Base-by-base conservation (phyloP, 345 rosid genomes). In the Zanthoxylum bungeanum region DNA sequence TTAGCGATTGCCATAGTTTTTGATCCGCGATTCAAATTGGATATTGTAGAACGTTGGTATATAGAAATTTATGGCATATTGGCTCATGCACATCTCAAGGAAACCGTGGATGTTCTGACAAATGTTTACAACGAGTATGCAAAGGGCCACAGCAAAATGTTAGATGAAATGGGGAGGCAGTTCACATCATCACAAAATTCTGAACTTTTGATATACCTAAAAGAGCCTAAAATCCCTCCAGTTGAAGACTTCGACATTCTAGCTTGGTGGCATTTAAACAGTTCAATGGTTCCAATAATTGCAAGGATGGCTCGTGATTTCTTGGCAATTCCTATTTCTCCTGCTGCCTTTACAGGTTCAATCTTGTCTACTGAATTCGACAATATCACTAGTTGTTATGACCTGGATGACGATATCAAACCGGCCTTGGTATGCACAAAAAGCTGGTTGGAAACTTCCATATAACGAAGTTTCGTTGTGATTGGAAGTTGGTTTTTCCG, bases 251-350 rank as follows among this genome's bases (percentile, higher is more conserved):
- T 76, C 37, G 44, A 55, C 4, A 12, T 70, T 21, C 36, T 76
- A 5, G 30, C 37, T 9, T 76, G 79, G 79, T 76, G 79, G 75
- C 16, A 10, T 9, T 4, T 21, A 2, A 17, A 37, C 4, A 33
- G 40, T 27, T 19, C 40, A 17, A 49, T 5, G 3, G 70, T 56
- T 50, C 67, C 75, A 0, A 49, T 12, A 9, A 61, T 70, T 3
- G 62, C 37, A 3, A 57, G 3, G 60, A 46, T 75, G 74, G 74
- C 70, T 12, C 46, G 66, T 4, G 70, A 75, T 36, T 16, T 70
- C 22, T 52, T 74, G 8, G 40, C 64, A 21, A 28, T 58, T 12
- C 60, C 79, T 9, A 16, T 76, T 4, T 49, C 74, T n/a, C 9
- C 27, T 10, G 1, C 31, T 24, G 2, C 30, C 2, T 28, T 21